Evolutionary conservation across 805 yeast genomes (phyloP).

Genomic region (Metschnikowia lochheadii): DNA sequence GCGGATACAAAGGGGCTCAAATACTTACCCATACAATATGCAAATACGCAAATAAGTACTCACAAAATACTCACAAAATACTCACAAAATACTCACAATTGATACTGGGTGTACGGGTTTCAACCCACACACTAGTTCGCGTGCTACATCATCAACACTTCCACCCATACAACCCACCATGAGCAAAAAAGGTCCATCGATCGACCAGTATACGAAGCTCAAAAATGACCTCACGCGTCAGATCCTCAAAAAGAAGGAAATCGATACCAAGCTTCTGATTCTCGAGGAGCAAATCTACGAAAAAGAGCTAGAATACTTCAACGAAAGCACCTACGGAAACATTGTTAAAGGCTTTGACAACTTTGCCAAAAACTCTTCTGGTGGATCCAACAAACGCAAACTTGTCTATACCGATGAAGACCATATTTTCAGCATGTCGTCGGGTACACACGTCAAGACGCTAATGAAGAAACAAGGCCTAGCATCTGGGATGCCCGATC

Average conservation of each 20-base stretch:
- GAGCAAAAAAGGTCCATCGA: constrained; percentile 19
- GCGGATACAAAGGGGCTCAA: too few relatives aligned
- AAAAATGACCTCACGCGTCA: constrained; percentile 63
- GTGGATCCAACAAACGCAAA: constrained; percentile 43
- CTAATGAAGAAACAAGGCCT: constrained; percentile 49
- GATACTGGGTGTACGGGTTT: not conserved
- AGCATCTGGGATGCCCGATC: constrained; percentile 20
- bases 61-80: too few relatives aligned
- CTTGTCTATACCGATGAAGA: constrained; percentile 65
- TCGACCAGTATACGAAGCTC: constrained; percentile 59
- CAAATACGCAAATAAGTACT: too few relatives aligned
- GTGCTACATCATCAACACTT: not conserved
- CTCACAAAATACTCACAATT: too few relatives aligned
- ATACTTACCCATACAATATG: too few relatives aligned
- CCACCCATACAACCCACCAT: constrained; percentile 1
- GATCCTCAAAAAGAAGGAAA: constrained; percentile 53
- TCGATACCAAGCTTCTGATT: constrained; percentile 59
- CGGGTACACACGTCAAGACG: constrained; percentile 59
- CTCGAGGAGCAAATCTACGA: constrained; percentile 78
- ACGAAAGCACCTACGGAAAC: constrained; percentile 70
- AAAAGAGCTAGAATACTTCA: constrained; percentile 72
- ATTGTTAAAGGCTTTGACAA: constrained; percentile 90
- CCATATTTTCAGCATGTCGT: constrained; percentile 73
- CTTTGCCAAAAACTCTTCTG: constrained; percentile 48
- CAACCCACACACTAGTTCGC: not conserved